Evolutionary conservation across 306 rosid species (phyloP).

Genomic region (Medicago lupulina): DNA sequence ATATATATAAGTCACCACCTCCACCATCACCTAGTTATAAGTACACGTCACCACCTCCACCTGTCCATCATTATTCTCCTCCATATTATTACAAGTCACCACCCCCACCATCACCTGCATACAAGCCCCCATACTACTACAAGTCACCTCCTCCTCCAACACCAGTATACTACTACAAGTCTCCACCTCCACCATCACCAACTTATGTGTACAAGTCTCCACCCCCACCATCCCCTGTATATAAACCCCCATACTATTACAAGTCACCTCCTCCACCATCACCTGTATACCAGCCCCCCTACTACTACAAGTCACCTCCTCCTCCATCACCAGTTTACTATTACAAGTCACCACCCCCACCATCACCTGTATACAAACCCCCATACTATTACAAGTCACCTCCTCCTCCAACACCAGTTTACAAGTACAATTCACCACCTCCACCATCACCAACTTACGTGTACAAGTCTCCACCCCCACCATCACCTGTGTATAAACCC

Average conservation of each 20-base stretch:
- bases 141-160: slow-evolving; percentile 55
- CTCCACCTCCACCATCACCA: slow-evolving; percentile 42
- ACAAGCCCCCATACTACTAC: not conserved
- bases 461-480: slow-evolving; percentile 49
- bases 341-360: not conserved
- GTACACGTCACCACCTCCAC: slow-evolving; percentile 67
- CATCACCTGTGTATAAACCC: slow-evolving; percentile 33
- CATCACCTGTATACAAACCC: slow-evolving; percentile 4
- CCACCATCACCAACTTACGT: slow-evolving; percentile 35
- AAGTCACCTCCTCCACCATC: slow-evolving; percentile 61
- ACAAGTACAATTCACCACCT: not conserved
- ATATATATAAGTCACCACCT: slow-evolving; percentile 60
- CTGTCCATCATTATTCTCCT: slow-evolving; percentile 22
- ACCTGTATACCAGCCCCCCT: not conserved
- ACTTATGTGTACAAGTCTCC: slow-evolving; percentile 34
- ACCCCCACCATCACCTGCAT: slow-evolving; percentile 38
- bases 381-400: slow-evolving; percentile 39
- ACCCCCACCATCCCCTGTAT: slow-evolving; percentile 37
- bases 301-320: slow-evolving; percentile 45
- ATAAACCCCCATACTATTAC: slow-evolving; percentile 42
- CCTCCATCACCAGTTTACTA: slow-evolving; percentile 43
- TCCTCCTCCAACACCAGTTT: slow-evolving; percentile 39
- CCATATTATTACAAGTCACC: slow-evolving; percentile 39
- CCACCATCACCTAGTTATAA: slow-evolving; percentile 48
- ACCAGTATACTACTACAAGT: not conserved